Evolutionary conservation across 176 grass and related monocot genomes (phyloP).

Genomic region (Aechmea fasciata): DNA sequence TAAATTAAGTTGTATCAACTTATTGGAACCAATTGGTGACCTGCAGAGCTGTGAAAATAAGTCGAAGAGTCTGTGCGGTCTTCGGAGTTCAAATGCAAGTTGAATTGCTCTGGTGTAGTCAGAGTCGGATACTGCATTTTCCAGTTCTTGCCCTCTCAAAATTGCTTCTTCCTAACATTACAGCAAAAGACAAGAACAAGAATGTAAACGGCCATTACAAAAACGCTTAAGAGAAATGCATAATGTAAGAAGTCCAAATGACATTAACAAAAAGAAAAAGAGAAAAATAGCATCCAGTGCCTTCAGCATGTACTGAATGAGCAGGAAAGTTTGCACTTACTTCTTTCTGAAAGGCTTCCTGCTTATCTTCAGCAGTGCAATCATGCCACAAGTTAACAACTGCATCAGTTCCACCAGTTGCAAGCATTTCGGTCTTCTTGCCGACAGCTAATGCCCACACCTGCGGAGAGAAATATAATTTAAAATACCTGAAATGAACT

Average conservation of each 20-base stretch:
- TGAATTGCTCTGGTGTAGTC: slow-evolving; percentile 84
- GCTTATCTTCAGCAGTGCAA: slow-evolving; percentile 67
- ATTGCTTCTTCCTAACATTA: slow-evolving; percentile 61
- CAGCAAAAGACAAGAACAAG: slow-evolving; percentile 3
- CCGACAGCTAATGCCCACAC: slow-evolving; percentile 82
- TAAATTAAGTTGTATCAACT: background rate
- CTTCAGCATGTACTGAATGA: slow-evolving; percentile 7
- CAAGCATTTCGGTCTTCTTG: slow-evolving; percentile 81
- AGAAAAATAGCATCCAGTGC: background rate
- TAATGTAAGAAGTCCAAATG: slow-evolving; percentile 8
- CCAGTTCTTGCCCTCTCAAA: slow-evolving; percentile 78
- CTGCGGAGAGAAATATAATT: slow-evolving; percentile 20
- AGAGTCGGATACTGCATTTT: slow-evolving; percentile 88
- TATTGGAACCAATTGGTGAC: slow-evolving; percentile 15
- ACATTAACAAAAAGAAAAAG: background rate
- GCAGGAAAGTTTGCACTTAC: slow-evolving; percentile 28
- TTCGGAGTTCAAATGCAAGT: slow-evolving; percentile 87
- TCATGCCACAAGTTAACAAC: slow-evolving; percentile 75
- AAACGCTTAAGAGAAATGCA: background rate
- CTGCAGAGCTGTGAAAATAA: slow-evolving; percentile 73
- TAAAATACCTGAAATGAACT: background rate
- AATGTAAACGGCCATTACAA: background rate
- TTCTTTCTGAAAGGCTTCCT: slow-evolving; percentile 74
- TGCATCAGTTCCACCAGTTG: slow-evolving; percentile 80
- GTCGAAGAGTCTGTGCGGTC: slow-evolving; percentile 77